A percentile compares a stretch with the other conserved stretches of the same genome.
phyloP scores from a whole-genome alignment of 176 grass and related monocot species.

The Raddia guianensis region DNA sequence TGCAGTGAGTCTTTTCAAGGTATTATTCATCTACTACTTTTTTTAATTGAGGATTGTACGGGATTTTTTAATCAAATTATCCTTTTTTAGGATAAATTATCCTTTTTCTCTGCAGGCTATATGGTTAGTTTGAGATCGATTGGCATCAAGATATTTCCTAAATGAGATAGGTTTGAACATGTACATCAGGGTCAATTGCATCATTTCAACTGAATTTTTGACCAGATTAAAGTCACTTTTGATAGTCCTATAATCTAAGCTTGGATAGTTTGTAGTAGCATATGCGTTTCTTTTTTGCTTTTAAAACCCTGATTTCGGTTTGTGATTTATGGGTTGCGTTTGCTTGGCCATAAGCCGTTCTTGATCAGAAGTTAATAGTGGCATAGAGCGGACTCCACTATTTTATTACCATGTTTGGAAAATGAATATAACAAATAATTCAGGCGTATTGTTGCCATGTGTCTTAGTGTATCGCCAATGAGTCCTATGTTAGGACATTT shows the following conservation, averaged over 20 bases:
- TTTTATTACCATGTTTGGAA: background rate
- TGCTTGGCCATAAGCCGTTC: background rate
- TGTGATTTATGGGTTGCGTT: background rate
- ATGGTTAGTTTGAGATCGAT: background rate
- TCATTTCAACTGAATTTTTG: background rate
- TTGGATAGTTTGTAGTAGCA: background rate
- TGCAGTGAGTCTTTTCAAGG: background rate
- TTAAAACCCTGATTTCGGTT: background rate
- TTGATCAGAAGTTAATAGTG: background rate
- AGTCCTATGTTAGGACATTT: no score
- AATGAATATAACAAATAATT: background rate
- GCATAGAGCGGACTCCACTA: no score
- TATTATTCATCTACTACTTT: background rate
- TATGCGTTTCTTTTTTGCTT: background rate
- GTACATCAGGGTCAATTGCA: background rate
- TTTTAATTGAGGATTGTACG: no score
- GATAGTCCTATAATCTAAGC: background rate
- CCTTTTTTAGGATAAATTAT: background rate
- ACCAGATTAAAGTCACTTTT: background rate
- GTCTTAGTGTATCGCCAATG: no score
- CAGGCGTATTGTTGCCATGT: no score
- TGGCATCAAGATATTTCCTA: background rate
- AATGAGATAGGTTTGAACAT: background rate
- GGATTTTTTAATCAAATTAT: no score
- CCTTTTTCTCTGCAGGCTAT: slow-evolving; percentile 7